Conservation (phyloP, 1,139 yeast genomes). For the Sugiyamaella grinbergsii region DNA sequence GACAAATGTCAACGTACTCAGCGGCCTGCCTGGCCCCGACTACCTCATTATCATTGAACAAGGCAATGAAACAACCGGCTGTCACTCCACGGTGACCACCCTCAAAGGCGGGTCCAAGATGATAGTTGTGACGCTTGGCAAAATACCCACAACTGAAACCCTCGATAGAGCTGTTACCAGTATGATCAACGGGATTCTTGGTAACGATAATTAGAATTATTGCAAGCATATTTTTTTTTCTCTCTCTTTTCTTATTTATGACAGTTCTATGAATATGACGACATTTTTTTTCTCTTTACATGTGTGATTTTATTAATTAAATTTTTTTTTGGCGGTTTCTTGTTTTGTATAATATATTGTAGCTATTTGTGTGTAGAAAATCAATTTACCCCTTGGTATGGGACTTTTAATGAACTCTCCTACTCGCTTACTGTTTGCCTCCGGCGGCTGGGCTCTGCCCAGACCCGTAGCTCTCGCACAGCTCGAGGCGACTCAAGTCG, state of each 20-base stretch:
- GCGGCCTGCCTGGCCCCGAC: slow-evolving; percentile 38
- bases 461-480: neutral
- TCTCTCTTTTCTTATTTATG: slow-evolving; percentile 7
- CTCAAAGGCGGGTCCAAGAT: slow-evolving; percentile 23
- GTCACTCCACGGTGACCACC: slow-evolving; percentile 7
- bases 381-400: too few relatives aligned
- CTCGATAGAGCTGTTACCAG: slow-evolving; percentile 11
- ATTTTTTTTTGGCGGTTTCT: too few relatives aligned
- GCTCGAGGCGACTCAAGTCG: too few relatives aligned
- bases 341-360: too few relatives aligned
- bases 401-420: too few relatives aligned
- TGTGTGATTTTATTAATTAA: too few relatives aligned
- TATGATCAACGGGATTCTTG: slow-evolving; percentile 14
- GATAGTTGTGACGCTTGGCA: slow-evolving; percentile 16
- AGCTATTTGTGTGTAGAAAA: too few relatives aligned
- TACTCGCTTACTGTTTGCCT: too few relatives aligned
- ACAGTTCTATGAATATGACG: slow-evolving; percentile 4
- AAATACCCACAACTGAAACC: slow-evolving; percentile 8
- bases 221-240: neutral
- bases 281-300: too few relatives aligned
- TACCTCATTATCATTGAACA: slow-evolving; percentile 29
- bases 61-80: slow-evolving; percentile 5
- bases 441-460: too few relatives aligned
- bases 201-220: neutral
- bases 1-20: slow-evolving; percentile 31